Base-by-base conservation (phyloP, 371 early-diverging fungal genomes). In the Globomyces sp. region DNA sequence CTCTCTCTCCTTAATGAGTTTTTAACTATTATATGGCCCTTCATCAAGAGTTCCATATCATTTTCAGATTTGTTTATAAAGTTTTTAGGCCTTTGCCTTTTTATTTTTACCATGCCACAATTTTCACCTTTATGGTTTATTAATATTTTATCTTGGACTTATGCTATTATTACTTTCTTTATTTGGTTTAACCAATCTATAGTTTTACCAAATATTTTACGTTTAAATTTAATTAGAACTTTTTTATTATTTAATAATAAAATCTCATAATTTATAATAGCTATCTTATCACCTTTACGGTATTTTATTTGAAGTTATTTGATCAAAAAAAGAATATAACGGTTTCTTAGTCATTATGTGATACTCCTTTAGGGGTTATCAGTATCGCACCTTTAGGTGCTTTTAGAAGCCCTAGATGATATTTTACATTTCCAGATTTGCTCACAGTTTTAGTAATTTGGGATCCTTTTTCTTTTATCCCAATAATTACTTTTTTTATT, bases 401-500 rank as follows among this genome's bases (percentile, higher is more conserved):
- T n/a, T n/a, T n/a, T n/a, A n/a, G n/a, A n/a, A n/a, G n/a, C n/a
- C n/a, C n/a, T n/a, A n/a, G n/a, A n/a, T n/a, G n/a, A n/a, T n/a
- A n/a, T n/a, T n/a, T n/a, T n/a, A n/a, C n/a, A n/a, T n/a, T n/a
- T n/a, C n/a, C n/a, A n/a, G n/a, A n/a, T n/a, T n/a, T n/a, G n/a
- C n/a, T n/a, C n/a, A n/a, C n/a, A n/a, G n/a, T n/a, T n/a, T n/a
- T n/a, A n/a, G n/a, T n/a, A n/a, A n/a, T n/a, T n/a, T n/a, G n/a
- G n/a, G n/a, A n/a, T n/a, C n/a, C n/a, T n/a, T n/a, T 63, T 58
- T 44, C 68, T 61, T 66, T 65, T 48, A 39, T 41, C 65, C 36
- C 48, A 57, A 45, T 60, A 67, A 68, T 74, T 71, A 66, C 62
- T 67, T 49, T 66, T 69, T 55, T 65, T 37, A 71, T 63, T 70